Conservation (phyloP, 2,329 filamentous ascomycete species). For the Trichophyton mentagrophytes region DNA sequence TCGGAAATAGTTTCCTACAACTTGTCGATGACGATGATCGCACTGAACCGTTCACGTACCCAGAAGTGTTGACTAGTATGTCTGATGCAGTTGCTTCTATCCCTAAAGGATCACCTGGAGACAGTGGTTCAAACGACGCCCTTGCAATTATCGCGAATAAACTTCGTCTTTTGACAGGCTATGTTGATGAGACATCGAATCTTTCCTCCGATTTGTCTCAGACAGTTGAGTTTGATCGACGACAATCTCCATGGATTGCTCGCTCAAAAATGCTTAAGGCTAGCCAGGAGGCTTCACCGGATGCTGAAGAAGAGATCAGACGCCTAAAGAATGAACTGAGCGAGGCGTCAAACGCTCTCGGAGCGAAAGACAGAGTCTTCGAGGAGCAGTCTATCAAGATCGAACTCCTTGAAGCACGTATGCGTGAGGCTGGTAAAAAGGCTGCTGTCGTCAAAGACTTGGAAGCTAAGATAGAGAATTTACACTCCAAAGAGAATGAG, state of each 20-base stretch:
- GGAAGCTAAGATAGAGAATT: slow-evolving; percentile 30
- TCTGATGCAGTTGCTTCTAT: slow-evolving; percentile 21
- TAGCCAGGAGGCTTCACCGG: slow-evolving; percentile 67
- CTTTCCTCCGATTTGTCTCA: slow-evolving; percentile 58
- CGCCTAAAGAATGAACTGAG: slow-evolving; percentile 67
- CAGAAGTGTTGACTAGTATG: slow-evolving; percentile 54
- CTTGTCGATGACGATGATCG: slow-evolving; percentile 62
- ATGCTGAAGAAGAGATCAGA: slow-evolving; percentile 73
- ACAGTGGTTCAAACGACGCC: slow-evolving; percentile 39
- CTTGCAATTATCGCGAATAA: slow-evolving; percentile 56
- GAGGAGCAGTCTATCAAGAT: slow-evolving; percentile 85
- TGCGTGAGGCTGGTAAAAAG: slow-evolving; percentile 71
- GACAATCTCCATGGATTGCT: slow-evolving; percentile 66
- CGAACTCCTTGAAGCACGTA: slow-evolving; percentile 76
- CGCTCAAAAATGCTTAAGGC: slow-evolving; percentile 69
- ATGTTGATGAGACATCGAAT: slow-evolving; percentile 57
- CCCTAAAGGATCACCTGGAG: slow-evolving; percentile 17
- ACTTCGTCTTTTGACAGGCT: slow-evolving; percentile 50
- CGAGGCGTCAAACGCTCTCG: slow-evolving; percentile 59
- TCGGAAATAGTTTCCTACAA: slow-evolving; percentile 53
- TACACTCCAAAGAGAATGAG: slow-evolving; percentile 24
- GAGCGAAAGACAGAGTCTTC: slow-evolving; percentile 64
- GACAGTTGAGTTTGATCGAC: slow-evolving; percentile 66
- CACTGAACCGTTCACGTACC: slow-evolving; percentile 51
- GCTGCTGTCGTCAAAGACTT: slow-evolving; percentile 40